These are phyloP conservation scores for Pulveroboletus sp. DNA, from an alignment of 768 basidiomycete species.

Conservation along the genomic window DNA sequence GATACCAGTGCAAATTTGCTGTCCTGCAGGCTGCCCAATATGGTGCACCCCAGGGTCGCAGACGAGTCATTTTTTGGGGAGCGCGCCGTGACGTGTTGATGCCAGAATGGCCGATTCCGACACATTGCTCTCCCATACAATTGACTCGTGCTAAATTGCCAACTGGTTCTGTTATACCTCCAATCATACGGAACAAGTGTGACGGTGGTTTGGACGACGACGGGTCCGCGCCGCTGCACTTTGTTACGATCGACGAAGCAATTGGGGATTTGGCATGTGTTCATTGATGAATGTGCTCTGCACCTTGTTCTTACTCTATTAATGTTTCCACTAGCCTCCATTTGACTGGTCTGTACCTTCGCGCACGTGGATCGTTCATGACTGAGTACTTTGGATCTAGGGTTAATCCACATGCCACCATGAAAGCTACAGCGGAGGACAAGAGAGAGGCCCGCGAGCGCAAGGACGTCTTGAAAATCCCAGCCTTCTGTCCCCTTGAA, in stretches of 20 bases:
- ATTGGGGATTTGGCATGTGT: constrained; percentile 64
- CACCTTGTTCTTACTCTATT: constrained; percentile 3
- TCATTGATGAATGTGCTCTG: constrained; percentile 6
- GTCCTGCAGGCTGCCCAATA: constrained; percentile 69
- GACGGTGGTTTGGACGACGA: constrained; percentile 30
- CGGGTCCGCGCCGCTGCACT: constrained; percentile 55
- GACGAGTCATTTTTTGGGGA: constrained; percentile 67
- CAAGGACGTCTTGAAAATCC: constrained; percentile 38
- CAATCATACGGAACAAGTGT: constrained; percentile 42
- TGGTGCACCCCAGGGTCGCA: constrained; percentile 67
- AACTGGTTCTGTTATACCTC: constrained; percentile 39
- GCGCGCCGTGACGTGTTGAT: constrained; percentile 54
- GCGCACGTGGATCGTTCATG: neutral
- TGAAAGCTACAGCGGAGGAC: constrained; percentile 34
- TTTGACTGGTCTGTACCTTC: constrained; percentile 61
- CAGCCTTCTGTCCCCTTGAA: constrained; percentile 40
- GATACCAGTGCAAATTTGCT: constrained; percentile 65
- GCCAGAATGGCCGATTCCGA: constrained; percentile 64
- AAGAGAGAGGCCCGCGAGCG: constrained; percentile 36
- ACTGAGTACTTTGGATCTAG: constrained; percentile 30
- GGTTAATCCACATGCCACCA: constrained; percentile 53
- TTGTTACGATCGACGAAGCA: constrained; percentile 62
- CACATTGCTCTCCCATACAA: constrained; percentile 46
- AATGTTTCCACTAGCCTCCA: constrained; percentile 40
- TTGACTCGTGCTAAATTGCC: constrained; percentile 39